Percentiles rank a stretch among this genome's conserved stretches.
Conservation (phyloP, 129 eudicot species). For the carrot (Daucus carota) region DH1_v3.0 NC_030382.2:44903501-44904000, state of each 20-base stretch:
- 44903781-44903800: not conserved
- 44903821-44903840: not conserved
- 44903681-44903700: not conserved
- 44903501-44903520: not conserved
- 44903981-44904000: not conserved
- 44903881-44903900: not conserved
- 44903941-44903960: not conserved
- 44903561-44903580: not conserved
- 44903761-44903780: not conserved
- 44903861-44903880: not conserved
- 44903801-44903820: not conserved
- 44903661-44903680: not conserved
- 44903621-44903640: not conserved
- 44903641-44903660: not conserved
- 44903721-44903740: not conserved
- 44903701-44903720: not conserved
- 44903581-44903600: not conserved
- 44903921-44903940: constrained; percentile 2
- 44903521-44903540: not conserved
- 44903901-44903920: not conserved
- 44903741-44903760: not conserved
- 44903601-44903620: not conserved
- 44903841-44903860: not conserved
- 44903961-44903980: not conserved
- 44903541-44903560: not conserved